Evolutionary conservation across 352 stramenopile genomes (phyloP), one percentile per base, ranked within the genome.

Genomic region (Globisporangium splendens): DNA sequence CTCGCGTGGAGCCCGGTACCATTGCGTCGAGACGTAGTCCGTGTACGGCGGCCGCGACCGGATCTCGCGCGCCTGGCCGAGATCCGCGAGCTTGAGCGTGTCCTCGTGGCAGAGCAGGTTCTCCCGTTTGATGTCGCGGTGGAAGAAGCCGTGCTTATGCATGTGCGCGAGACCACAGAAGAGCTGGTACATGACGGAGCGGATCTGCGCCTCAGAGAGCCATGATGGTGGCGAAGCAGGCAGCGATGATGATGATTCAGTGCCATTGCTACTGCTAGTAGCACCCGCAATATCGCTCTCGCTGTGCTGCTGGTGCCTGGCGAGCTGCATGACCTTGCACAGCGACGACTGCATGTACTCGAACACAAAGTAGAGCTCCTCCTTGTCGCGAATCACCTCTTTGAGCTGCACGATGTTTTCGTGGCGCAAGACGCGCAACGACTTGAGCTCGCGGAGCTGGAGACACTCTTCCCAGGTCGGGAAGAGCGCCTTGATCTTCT

Each of bases 321-420:
- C 48, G 46, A 64, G 68, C 1, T 80, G 75, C 72, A 95, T 85
- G 44, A 89, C 75, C 18, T 74, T 77, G 60, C 84, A 91, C 47
- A 95, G 77, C 18, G 78, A 93, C 41, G 79, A 86, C 49, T 95
- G 70, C 75, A 92, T 85, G 73, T 88, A 95, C 79, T 95, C 83
- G 54, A 95, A 95, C 10, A 93, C 83, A 63, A 93, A 93, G 69
- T 91, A 95, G 43, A 95, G 80, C 67, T 93, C 80, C 28, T 90
- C 82, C 47, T 91, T 90, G 68, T 93, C 84, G 53, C 80, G 82
- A 52, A 93, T 87, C 20, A 92, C 86, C 46, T 95, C 86, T 62
- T 93, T 95, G 35, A 95, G 67, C 59, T 91, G 66, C 49, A 95
- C 75, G 57, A 95, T 89, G 61, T 93, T 95, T 43, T 91, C 78